Percentiles rank a stretch among this genome's conserved stretches.
phyloP scores from a whole-genome alignment of 2,329 filamentous ascomycete species.

The Venturia aucupariae region DNA sequence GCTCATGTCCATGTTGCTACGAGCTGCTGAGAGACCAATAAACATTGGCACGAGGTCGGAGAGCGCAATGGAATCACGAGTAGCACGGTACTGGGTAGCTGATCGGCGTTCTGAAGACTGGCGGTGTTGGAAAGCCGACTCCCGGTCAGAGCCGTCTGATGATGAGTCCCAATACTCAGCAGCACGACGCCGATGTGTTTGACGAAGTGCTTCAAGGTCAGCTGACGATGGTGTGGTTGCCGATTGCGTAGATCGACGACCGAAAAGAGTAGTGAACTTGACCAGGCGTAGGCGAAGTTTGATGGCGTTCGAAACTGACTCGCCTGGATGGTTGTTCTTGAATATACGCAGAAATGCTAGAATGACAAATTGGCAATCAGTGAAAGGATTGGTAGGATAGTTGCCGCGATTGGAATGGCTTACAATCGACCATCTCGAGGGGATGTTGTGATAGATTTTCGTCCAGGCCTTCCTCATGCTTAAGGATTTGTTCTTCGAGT shows the following conservation, averaged over 20 bases:
- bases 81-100: not conserved
- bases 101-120: not conserved
- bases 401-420: not conserved
- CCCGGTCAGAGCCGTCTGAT: not conserved
- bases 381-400: not conserved
- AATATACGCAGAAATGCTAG: slow-evolving; percentile 37
- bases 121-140: slow-evolving; percentile 4
- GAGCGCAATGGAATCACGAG: slow-evolving; percentile 21
- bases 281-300: slow-evolving; percentile 41
- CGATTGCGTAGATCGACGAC: slow-evolving; percentile 31
- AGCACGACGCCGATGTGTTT: slow-evolving; percentile 28
- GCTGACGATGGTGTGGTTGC: slow-evolving; percentile 29
- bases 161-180: slow-evolving; percentile 8
- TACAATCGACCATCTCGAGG: slow-evolving; percentile 19
- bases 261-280: slow-evolving; percentile 37
- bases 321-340: slow-evolving; percentile 29
- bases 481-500: slow-evolving; percentile 25
- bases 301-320: slow-evolving; percentile 30
- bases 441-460: slow-evolving; percentile 12
- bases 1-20: slow-evolving; percentile 17
- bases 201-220: slow-evolving; percentile 28
- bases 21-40: slow-evolving; percentile 40
- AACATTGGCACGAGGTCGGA: slow-evolving; percentile 39
- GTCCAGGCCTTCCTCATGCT: slow-evolving; percentile 2
- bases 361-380: not conserved